Evolutionary conservation across 371 early-diverging fungal species (phyloP).

Genomic region (Mortierella sp.): DNA sequence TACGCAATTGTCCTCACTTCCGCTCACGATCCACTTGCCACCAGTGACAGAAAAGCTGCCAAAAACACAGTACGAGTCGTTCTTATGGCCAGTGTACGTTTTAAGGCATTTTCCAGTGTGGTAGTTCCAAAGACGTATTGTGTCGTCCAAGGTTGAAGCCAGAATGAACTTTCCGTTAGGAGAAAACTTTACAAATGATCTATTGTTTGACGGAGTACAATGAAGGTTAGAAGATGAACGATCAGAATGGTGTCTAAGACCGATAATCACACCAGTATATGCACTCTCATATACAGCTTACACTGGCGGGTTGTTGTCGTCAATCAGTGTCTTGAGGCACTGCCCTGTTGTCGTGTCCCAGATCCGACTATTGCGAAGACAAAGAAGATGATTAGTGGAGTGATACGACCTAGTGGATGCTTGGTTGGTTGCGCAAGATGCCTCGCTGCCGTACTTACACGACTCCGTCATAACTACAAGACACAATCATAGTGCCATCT

Average conservation of each 20-base stretch:
- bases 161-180: constrained; percentile 98
- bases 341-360: constrained; percentile 98
- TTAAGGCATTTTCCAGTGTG: constrained; percentile 94
- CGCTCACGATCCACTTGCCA: constrained; percentile 96
- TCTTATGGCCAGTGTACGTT: constrained; percentile 92
- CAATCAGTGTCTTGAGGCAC: constrained; percentile 94
- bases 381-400: constrained; percentile 6
- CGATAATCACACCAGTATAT: too few species aligned
- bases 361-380: constrained; percentile 75
- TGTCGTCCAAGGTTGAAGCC: constrained; percentile 92
- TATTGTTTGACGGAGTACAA: constrained; percentile 25
- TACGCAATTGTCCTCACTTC: constrained; percentile 91
- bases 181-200: constrained; percentile 97
- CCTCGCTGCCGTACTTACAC: constrained; percentile 71
- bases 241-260: background rate
- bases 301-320: constrained; percentile 95
- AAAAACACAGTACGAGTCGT: constrained; percentile 93
- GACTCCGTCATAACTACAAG: constrained; percentile 94
- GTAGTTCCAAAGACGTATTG: constrained; percentile 95
- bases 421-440: background rate
- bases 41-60: constrained; percentile 93
- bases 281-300: constrained; percentile 59
- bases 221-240: background rate
- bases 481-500: constrained; percentile 97
- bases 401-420: background rate